Evolutionary conservation across 108 stramenopile genomes (phyloP), one percentile per base, ranked within the genome.

Genomic region (Nitzschia palea): DNA sequence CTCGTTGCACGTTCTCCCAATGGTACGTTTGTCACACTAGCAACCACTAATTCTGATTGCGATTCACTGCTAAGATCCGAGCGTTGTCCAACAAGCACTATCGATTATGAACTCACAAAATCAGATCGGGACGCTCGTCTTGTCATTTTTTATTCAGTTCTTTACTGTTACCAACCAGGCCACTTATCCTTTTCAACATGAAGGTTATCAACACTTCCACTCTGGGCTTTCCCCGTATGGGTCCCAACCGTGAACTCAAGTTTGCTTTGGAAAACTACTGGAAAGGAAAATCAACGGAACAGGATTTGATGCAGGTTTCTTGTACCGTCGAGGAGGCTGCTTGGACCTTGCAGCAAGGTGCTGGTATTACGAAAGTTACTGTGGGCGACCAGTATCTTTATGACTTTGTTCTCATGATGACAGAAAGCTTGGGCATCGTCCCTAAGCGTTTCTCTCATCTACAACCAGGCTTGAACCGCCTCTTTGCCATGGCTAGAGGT

Each of bases 221-320:
- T 20, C 68, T 86, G 18, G 86, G 86, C 4, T 84, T 81, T 53
- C 80, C 81, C 32, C 78, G 86, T 17, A 84, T 86, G 62, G 86
- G 86, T 1, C 80, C 78, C n/a, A 80, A 80, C 51, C 75, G 86
- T 4, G 86, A 87, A 65, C 74, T 87, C 62, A 87, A 87, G 79
- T 78, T 80, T 40, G 79, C 80, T 5, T 55, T 87, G 2, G 86
- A 87, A 67, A 80, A 77, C 55, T 73, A 58, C 64, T 87, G 86
- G 86, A 67, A 72, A 23, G 76, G 79, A 1, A 32, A 27, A 3
- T 27, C 54, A 9, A 27, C 27, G 42, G 68, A 63, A 15, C 58
- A 67, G 20, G 83, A 65, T 2, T 54, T 80, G 6, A 40, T 79
- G 32, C 48, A 43, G 10, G 55, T 66, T 31, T 80, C 78, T 0